These are phyloP conservation scores for Alternaria sp. DNA, from an alignment of 2,329 filamentous ascomycete species.

Conservation along the genomic window DNA sequence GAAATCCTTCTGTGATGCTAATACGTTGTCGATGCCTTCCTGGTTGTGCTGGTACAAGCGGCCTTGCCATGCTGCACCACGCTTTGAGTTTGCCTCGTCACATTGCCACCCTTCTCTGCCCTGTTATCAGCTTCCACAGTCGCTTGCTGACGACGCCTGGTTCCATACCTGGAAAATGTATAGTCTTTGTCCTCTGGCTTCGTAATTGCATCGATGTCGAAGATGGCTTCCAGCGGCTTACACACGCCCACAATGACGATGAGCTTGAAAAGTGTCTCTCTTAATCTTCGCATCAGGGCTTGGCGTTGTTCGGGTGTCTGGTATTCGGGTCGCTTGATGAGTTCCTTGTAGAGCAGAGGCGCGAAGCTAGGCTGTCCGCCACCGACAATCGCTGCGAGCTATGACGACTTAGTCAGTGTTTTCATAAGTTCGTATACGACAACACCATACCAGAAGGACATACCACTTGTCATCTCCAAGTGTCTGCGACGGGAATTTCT, in stretches of 20 bases:
- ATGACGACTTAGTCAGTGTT: conserved; percentile 1
- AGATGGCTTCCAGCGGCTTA: conserved; percentile 68
- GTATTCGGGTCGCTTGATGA: conserved; percentile 61
- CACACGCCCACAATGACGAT: conserved; percentile 67
- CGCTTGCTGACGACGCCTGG: not conserved
- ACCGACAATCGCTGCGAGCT: conserved; percentile 58
- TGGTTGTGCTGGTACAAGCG: conserved; percentile 65
- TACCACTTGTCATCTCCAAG: conserved; percentile 60
- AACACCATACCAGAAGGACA: conserved; percentile 49
- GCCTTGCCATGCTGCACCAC: conserved; percentile 64
- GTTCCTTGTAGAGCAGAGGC: conserved; percentile 64
- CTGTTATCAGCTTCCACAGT: not conserved
- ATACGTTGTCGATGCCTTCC: conserved; percentile 48
- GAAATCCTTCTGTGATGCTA: conserved; percentile 59
- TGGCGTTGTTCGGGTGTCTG: conserved; percentile 57
- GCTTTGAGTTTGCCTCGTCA: conserved; percentile 62
- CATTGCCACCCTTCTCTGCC: conserved; percentile 65
- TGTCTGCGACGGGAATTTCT: conserved; percentile 54
- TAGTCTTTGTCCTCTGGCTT: conserved; percentile 66
- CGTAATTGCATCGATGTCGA: conserved; percentile 64
- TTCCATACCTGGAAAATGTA: conserved; percentile 56
- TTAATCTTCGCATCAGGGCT: conserved; percentile 60
- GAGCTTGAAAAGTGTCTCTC: conserved; percentile 68
- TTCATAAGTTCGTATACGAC: not conserved
- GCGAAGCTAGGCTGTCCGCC: conserved; percentile 62